Evolutionary conservation across 139 green algal species (phyloP), one percentile per base, ranked within the genome.

Genomic region (Raphidocelis subcapitata): DNA sequence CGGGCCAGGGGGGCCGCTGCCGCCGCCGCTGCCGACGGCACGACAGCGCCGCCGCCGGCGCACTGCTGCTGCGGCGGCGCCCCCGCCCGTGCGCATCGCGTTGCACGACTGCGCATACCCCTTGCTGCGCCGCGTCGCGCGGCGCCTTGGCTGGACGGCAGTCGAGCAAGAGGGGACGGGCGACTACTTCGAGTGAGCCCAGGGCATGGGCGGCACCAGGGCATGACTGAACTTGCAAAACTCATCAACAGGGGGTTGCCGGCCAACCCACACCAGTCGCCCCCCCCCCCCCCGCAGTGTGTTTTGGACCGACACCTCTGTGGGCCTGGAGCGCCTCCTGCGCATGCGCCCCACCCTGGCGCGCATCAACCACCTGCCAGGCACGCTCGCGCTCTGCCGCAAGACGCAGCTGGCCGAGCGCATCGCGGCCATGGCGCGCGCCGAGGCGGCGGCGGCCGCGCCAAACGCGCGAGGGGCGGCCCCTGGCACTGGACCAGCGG

Each of bases 381-480:
- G 71, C 26, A 89, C 86, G 83, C 71, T 89, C 65, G 80, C 86
- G 74, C 85, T 89, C 56, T 89, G 83, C 69, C 74, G 83, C 55
- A 89, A 89, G 66, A 74, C 32, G 20, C 49, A 73, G 10, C 73
- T 88, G 8, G 74, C 71, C 12, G 62, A 72, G 18, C 79, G 86
- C 74, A 77, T 88, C 51, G 44, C 46, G 0, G 72, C 75, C 32
- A 87, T 87, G 82, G 47, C 8, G 41, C 41, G 41, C 41, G 41
- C 41, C 8, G 41, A 49, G 41, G 8, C 41, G 8, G 41, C 41
- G 8, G 41, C n/a, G n/a, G n/a, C n/a, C n/a, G n/a, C n/a, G n/a
- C n/a, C n/a, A n/a, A n/a, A n/a, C n/a, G n/a, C n/a, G n/a, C n/a
- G n/a, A n/a, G n/a, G n/a, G n/a, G n/a, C n/a, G n/a, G n/a, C n/a